Evolutionary conservation across 169 alveolate genomes (phyloP).

Genomic region (Cyclospora cayetanensis): DNA sequence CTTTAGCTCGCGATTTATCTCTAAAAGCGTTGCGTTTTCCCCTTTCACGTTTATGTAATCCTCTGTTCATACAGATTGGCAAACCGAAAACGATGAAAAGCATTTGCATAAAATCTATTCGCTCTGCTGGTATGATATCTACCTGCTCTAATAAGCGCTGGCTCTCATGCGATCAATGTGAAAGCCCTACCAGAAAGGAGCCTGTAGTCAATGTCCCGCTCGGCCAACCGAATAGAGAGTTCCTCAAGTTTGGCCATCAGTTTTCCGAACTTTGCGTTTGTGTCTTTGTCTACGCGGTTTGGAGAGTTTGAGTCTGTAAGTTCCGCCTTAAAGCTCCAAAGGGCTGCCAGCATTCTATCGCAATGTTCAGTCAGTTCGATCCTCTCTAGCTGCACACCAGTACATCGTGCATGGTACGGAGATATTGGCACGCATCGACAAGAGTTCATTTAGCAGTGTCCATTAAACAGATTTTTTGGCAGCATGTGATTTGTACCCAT

Average conservation of each 20-base stretch:
- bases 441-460: neutral
- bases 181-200: slow-evolving; percentile 75
- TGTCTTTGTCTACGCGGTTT: slow-evolving; percentile 78
- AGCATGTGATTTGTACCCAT: neutral
- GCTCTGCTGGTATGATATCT: too few relatives aligned
- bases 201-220: slow-evolving; percentile 77
- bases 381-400: slow-evolving; percentile 75
- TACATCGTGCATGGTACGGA: neutral
- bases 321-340: slow-evolving; percentile 77
- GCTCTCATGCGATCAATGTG: too few relatives aligned
- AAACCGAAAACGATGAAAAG: too few relatives aligned
- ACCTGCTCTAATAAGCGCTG: too few relatives aligned
- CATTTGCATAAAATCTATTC: too few relatives aligned
- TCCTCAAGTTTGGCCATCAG: slow-evolving; percentile 81
- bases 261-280: slow-evolving; percentile 80
- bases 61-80: slow-evolving; percentile 13
- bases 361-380: slow-evolving; percentile 80
- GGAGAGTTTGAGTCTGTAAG: slow-evolving; percentile 73
- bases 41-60: slow-evolving; percentile 31
- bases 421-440: neutral
- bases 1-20: slow-evolving; percentile 44
- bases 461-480: neutral
- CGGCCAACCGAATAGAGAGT: slow-evolving; percentile 77
- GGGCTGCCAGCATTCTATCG: slow-evolving; percentile 78
- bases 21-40: slow-evolving; percentile 50